Base-by-base conservation (phyloP, 148 eudicot genomes). In the Cornus controversa region DNA sequence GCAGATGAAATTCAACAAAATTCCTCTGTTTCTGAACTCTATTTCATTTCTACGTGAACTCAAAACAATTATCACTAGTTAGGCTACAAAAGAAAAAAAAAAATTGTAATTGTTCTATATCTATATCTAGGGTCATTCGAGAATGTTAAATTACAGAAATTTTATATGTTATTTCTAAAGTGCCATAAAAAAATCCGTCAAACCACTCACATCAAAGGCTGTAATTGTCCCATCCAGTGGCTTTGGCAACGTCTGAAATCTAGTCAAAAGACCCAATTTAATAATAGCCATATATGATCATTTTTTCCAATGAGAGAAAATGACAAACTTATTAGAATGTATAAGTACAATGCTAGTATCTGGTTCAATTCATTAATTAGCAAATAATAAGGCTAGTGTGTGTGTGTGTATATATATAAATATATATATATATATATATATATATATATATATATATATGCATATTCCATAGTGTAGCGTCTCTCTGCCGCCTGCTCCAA, bases 401-500 rank as follows among this genome's bases (percentile, higher is more conserved):
- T n/a, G n/a, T n/a, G n/a, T n/a, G n/a, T n/a, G n/a, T n/a, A n/a
- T n/a, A n/a, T n/a, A n/a, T n/a, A n/a, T n/a, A n/a, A n/a, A n/a
- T n/a, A n/a, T n/a, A n/a, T n/a, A n/a, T n/a, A n/a, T n/a, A n/a
- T n/a, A n/a, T n/a, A n/a, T n/a, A n/a, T n/a, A n/a, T n/a, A n/a
- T n/a, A n/a, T n/a, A n/a, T n/a, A n/a, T n/a, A n/a, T n/a, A n/a
- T n/a, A n/a, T n/a, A 34, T 37, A 3, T 31, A 45, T 45, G n/a
- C n/a, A 10, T 18, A 25, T 8, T 47, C 10, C 45, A 45, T 11
- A 50, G 18, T 50, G 57, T 11, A 50, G 57, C 18, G 2, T 54
- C 28, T 22, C 25, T 16, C 42, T 71, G 64, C 66, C 75, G 65
- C 65, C 65, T 72, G 40, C 75, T 72, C 37, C 8, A 27, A 28